A percentile compares a stretch with the other conserved stretches of the same genome.
phyloP scores from a whole-genome alignment of 495 filamentous ascomycete genomes.

The Talaromyces proteolyticus region DNA sequence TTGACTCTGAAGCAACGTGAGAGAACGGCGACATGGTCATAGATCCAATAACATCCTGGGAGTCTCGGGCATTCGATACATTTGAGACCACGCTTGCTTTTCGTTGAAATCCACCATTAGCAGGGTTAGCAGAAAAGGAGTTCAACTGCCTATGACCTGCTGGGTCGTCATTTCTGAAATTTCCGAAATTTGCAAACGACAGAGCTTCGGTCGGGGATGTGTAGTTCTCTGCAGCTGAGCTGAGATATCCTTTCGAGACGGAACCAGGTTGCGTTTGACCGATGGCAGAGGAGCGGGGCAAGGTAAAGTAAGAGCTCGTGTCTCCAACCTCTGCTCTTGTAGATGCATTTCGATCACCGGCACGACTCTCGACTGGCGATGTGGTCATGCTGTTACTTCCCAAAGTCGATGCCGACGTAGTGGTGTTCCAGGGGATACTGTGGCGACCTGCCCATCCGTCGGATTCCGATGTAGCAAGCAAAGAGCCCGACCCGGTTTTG shows the following conservation, averaged over 20 bases:
- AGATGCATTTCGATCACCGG: slow-evolving; percentile 33
- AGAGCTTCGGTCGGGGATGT: slow-evolving; percentile 26
- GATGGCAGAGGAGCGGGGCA: slow-evolving; percentile 26
- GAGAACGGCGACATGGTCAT: slow-evolving; percentile 24
- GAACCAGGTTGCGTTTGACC: slow-evolving; percentile 14
- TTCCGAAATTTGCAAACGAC: slow-evolving; percentile 21
- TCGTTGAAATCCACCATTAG: slow-evolving; percentile 20
- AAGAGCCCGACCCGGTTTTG: slow-evolving; percentile 59
- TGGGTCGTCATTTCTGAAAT: slow-evolving; percentile 23
- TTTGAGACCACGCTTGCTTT: slow-evolving; percentile 20
- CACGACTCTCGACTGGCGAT: slow-evolving; percentile 43
- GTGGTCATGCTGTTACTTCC: slow-evolving; percentile 37
- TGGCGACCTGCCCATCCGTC: slow-evolving; percentile 47
- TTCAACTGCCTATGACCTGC: slow-evolving; percentile 22
- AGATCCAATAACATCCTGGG: slow-evolving; percentile 19
- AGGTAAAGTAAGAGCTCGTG: slow-evolving; percentile 31
- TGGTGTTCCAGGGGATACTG: slow-evolving; percentile 48
- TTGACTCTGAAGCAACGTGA: slow-evolving; percentile 21
- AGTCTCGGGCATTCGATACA: slow-evolving; percentile 20
- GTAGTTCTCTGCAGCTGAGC: slow-evolving; percentile 23
- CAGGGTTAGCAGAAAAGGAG: slow-evolving; percentile 25
- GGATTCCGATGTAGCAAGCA: slow-evolving; percentile 59
- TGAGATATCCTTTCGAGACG: slow-evolving; percentile 28
- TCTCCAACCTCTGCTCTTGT: slow-evolving; percentile 34
- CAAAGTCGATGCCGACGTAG: slow-evolving; percentile 39